A percentile compares a stretch with the other conserved stretches of the same genome.
These are phyloP conservation scores for Aspergillus sp. DNA, from an alignment of 2,329 filamentous ascomycete species.

Conservation along the genomic window DNA sequence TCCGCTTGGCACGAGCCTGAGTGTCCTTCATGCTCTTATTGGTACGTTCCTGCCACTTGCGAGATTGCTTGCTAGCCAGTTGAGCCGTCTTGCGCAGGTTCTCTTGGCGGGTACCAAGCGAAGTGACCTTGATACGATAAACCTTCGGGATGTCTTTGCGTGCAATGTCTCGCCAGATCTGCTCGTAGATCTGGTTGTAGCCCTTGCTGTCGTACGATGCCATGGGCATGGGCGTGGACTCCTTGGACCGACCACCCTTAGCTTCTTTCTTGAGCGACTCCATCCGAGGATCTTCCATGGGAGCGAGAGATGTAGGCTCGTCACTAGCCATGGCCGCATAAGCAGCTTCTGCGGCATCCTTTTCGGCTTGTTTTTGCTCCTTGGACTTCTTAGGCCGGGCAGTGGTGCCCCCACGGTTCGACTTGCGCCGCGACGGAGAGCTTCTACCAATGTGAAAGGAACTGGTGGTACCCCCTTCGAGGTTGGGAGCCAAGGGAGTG, in stretches of 20 bases:
- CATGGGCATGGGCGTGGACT: constrained; percentile 45
- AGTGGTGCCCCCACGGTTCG: constrained; percentile 44
- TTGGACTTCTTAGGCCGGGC: constrained; percentile 82
- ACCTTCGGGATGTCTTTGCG: constrained; percentile 92
- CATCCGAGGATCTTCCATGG: constrained; percentile 49
- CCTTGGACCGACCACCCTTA: constrained; percentile 34
- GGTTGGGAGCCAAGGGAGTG: constrained; percentile 66
- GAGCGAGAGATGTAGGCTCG: constrained; percentile 41
- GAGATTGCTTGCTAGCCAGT: constrained; percentile 91
- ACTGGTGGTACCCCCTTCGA: constrained; percentile 78
- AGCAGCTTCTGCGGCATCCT: constrained; percentile 74
- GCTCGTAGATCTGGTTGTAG: constrained; percentile 94
- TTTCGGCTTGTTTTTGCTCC: constrained; percentile 62
- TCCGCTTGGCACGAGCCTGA: constrained; percentile 90
- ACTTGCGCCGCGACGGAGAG: constrained; percentile 46
- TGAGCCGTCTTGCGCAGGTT: constrained; percentile 97
- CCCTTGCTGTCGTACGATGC: constrained; percentile 77
- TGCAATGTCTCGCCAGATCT: constrained; percentile 92
- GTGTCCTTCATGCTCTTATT: constrained; percentile 99
- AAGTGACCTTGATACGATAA: constrained; percentile 78
- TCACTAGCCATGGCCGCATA: constrained; percentile 61
- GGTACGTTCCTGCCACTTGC: constrained; percentile 92
- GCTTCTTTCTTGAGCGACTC: constrained; percentile 39
- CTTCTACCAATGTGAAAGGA: constrained; percentile 67
- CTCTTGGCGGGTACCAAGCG: constrained; percentile 79